Evolutionary conservation across 805 yeast species (phyloP).

Genomic region (Cyberlindnera galapagoensis): DNA sequence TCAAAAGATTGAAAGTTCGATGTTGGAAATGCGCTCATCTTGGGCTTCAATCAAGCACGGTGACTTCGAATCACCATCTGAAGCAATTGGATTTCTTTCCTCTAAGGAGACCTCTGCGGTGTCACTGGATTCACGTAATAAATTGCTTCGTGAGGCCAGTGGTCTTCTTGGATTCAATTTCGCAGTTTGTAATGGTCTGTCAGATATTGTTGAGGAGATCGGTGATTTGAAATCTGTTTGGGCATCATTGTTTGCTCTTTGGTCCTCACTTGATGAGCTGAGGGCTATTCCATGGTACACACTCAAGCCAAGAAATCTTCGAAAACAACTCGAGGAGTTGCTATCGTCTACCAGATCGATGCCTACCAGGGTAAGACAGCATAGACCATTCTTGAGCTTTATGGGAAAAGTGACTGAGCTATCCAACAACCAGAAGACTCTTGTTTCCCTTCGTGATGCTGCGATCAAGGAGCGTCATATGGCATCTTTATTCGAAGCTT

Average conservation of each 20-base stretch:
- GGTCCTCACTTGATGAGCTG: slow-evolving; percentile 39
- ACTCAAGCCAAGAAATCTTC: slow-evolving; percentile 37
- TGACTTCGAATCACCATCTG: slow-evolving; percentile 32
- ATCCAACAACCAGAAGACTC: slow-evolving; percentile 22
- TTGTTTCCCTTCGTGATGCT: slow-evolving; percentile 44
- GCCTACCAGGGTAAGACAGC: slow-evolving; percentile 57
- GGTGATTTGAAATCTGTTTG: slow-evolving; percentile 55
- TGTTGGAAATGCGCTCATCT: slow-evolving; percentile 24
- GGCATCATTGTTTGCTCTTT: slow-evolving; percentile 49
- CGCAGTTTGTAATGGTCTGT: slow-evolving; percentile 24
- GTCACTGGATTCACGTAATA: slow-evolving; percentile 14
- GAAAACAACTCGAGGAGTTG: slow-evolving; percentile 45
- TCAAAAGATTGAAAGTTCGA: slow-evolving; percentile 27
- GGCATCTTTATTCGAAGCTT: slow-evolving; percentile 36
- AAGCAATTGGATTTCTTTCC: slow-evolving; percentile 32
- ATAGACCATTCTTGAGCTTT: slow-evolving; percentile 61
- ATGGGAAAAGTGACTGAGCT: slow-evolving; percentile 36
- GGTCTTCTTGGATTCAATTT: slow-evolving; percentile 29
- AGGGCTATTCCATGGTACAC: slow-evolving; percentile 42
- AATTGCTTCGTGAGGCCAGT: slow-evolving; percentile 25
- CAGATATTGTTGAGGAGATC: slow-evolving; percentile 39
- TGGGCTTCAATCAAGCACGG: slow-evolving; percentile 50
- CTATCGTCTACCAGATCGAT: slow-evolving; percentile 39
- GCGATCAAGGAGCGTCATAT: slow-evolving; percentile 65
- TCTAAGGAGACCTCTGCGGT: slow-evolving; percentile 27